Base-by-base conservation (phyloP, 1,284 basidiomycete genomes). In the Coniophora puteana region DNA sequence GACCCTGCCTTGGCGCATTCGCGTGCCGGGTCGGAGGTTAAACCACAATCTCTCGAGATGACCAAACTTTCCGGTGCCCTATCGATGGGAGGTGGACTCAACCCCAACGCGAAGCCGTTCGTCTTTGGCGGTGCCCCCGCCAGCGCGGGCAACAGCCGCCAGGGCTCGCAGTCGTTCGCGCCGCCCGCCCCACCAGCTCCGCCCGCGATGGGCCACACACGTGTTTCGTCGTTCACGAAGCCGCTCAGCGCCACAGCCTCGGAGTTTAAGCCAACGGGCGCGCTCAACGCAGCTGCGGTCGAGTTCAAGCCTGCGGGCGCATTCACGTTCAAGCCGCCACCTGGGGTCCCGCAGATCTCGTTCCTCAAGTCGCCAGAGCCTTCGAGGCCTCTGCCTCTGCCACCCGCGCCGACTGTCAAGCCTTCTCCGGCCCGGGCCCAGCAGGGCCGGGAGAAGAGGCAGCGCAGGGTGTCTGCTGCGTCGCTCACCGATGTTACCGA, bases 61-160 rank as follows among this genome's bases (percentile, higher is more conserved):
- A 23, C 18, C 51, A 52, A 38, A 40, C 34, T 46, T 21, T 31
- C 39, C 32, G 37, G 22, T 5, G 49, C 29, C n/a, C 31, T 35
- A 44, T 46, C 27, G 52, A 53, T 43, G 44, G 48, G 50, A 47
- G 69, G 59, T 46, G 59, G 74, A 2, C 73, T 90, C 36, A 90
- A 90, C 56, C 87, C 87, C 0, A 69, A 77, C 41, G 87, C 87
- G 8, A 87, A 86, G 53, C 84, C 87, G 0, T 90, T 90, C 48
- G 80, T 88, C 7, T 89, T 89, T 58, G 85, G 83, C 36, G n/a
- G n/a, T n/a, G n/a, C n/a, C n/a, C n/a, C n/a, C n/a, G 16, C 55
- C 17, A 48, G 7, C 37, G 38, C 31, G 26, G 43, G 43, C 47
- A 62, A 60, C 49, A 57, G 58, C 44, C 57, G 65, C 22, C 56